Evolutionary conservation across 1,139 yeast species (phyloP).

Genomic region (Zygoascus hellenicus): DNA sequence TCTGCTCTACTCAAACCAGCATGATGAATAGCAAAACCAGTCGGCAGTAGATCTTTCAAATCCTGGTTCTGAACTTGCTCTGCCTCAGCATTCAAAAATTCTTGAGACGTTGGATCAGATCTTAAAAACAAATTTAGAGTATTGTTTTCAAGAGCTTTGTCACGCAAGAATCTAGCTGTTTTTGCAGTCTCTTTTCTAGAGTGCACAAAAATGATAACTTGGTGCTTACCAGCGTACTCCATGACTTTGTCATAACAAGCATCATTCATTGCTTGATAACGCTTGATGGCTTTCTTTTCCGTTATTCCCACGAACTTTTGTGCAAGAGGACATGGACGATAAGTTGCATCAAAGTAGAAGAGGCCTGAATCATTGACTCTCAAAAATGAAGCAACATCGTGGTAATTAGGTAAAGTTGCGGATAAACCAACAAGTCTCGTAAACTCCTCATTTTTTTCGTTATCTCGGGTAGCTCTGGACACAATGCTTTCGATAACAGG

Average conservation of each 20-base stretch:
- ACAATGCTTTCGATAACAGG: conserved; percentile 89
- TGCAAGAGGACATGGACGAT: conserved; percentile 87
- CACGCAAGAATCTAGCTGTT: conserved; percentile 71
- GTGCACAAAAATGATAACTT: conserved; percentile 85
- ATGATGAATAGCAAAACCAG: conserved; percentile 89
- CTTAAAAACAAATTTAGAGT: conserved; percentile 44
- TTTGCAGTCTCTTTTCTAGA: conserved; percentile 87
- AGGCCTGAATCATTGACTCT: conserved; percentile 60
- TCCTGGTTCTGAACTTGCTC: conserved; percentile 49
- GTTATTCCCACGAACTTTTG: conserved; percentile 87
- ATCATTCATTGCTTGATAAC: conserved; percentile 78
- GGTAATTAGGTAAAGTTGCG: conserved; percentile 88
- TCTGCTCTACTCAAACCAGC: conserved; percentile 80
- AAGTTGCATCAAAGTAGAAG: conserved; percentile 76
- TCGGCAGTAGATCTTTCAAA: conserved; percentile 55
- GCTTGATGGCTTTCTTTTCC: conserved; percentile 76
- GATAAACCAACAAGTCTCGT: conserved; percentile 81
- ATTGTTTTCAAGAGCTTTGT: conserved; percentile 54
- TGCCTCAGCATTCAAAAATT: conserved; percentile 59
- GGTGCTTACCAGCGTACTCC: conserved; percentile 64
- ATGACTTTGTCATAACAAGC: conserved; percentile 80
- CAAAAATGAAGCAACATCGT: conserved; percentile 79
- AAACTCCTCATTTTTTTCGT: conserved; percentile 41
- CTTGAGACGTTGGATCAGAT: conserved; percentile 55
- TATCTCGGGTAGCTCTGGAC: conserved; percentile 57